Conservation (phyloP, 2,329 filamentous ascomycete species). For the Penicillium sp. region DNA sequence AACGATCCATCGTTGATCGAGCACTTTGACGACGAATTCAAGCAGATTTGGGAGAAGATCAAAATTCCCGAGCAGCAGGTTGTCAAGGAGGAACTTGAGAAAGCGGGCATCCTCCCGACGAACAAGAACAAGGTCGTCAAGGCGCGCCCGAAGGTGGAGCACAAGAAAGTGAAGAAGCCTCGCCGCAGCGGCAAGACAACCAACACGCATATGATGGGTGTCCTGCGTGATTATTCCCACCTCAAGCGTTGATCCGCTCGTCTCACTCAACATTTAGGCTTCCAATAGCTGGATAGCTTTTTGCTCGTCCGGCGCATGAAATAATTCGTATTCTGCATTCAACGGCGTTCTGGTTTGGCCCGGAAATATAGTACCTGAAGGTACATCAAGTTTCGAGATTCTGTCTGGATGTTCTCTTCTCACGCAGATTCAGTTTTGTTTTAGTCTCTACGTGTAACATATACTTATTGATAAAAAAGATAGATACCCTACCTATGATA, state of each 20-base stretch:
- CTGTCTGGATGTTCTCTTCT: not conserved
- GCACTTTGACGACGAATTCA: constrained; percentile 80
- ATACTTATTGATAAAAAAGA: constrained; percentile 5
- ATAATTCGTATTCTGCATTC: not conserved
- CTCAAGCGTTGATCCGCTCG: constrained; percentile 40
- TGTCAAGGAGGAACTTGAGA: constrained; percentile 75
- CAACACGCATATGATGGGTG: constrained; percentile 82
- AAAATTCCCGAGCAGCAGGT: constrained; percentile 76
- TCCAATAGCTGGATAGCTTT: not conserved
- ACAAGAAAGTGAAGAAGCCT: constrained; percentile 76
- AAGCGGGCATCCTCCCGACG: constrained; percentile 80
- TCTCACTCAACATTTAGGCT: not conserved
- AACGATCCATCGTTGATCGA: constrained; percentile 81
- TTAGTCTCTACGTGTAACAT: constrained; percentile 5
- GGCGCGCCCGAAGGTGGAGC: constrained; percentile 58
- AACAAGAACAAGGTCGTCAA: constrained; percentile 76
- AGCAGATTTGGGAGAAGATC: constrained; percentile 80
- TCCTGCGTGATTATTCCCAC: constrained; percentile 75
- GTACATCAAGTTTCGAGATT: not conserved
- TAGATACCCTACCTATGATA: constrained; percentile 22
- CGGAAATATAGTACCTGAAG: not conserved
- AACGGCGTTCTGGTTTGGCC: not conserved
- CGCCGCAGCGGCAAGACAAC: constrained; percentile 79
- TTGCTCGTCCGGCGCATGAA: not conserved
- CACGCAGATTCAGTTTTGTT: not conserved